A percentile compares a stretch with the other conserved stretches of the same genome.
These are phyloP conservation scores for Pseudocohnilembus persalinus DNA, from an alignment of 169 alveolate genomes.

Conservation along the genomic window DNA sequence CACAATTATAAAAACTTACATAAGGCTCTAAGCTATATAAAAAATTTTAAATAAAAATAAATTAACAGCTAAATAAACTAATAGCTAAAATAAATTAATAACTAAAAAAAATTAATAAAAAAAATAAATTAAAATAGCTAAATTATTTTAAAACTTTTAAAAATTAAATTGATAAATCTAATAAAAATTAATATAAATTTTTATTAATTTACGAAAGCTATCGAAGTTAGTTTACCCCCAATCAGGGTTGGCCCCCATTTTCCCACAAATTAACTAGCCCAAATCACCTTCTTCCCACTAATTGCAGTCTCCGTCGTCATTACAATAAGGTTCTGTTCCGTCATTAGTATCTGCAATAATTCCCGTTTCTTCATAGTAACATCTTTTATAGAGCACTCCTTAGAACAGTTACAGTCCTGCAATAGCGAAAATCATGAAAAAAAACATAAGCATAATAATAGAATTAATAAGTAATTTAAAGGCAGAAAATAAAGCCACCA, in stretches of 20 bases:
- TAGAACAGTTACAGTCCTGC: slow-evolving; percentile 79
- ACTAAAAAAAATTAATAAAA: no score
- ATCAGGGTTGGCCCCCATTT: slow-evolving; percentile 55
- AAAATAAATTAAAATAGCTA: no score
- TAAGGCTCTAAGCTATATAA: slow-evolving; percentile 26
- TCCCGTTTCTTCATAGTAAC: slow-evolving; percentile 62
- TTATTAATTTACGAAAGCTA: slow-evolving; percentile 53
- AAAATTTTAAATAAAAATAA: no score
- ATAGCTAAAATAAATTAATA: no score
- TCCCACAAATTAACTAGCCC: slow-evolving; percentile 49
- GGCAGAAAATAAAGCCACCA: slow-evolving; percentile 69
- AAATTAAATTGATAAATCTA: no score
- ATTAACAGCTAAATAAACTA: background rate
- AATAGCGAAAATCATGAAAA: slow-evolving; percentile 79
- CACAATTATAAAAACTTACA: slow-evolving; percentile 50
- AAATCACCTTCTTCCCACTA: slow-evolving; percentile 24
- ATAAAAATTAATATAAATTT: no score
- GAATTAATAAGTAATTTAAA: slow-evolving; percentile 71
- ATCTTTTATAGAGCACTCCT: slow-evolving; percentile 72
- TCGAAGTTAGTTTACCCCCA: slow-evolving; percentile 59
- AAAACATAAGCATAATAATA: slow-evolving; percentile 65
- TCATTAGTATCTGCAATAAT: slow-evolving; percentile 23
- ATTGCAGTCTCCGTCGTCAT: slow-evolving; percentile 45
- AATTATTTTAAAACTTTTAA: no score
- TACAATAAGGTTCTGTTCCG: slow-evolving; percentile 47